Evolutionary conservation across 1,284 basidiomycete genomes (phyloP), one percentile per base, ranked within the genome.

Genomic region (Naganishia albida): DNA sequence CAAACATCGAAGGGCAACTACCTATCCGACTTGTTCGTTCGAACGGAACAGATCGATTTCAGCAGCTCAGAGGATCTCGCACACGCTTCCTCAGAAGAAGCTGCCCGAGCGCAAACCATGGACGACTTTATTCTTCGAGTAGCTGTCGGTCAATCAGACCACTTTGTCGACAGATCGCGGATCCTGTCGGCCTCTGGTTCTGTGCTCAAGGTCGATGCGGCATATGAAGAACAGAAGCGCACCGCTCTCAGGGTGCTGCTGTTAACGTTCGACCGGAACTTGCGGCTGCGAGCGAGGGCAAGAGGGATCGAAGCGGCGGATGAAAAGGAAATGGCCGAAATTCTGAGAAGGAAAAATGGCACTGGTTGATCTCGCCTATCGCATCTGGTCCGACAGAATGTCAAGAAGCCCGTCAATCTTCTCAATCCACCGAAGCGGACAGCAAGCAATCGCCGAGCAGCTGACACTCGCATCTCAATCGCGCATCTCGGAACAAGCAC

Each of bases 1-100:
- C 93, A 94, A 78, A 99, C 96, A 0, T 90, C 89, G 16, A 88
- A 88, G 67, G 95, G 95, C 70, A 99, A 98, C 77, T 98, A 97
- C 76, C 83, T 99, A 1, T 83, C 85, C 1, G 89, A 89, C 57
- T 83, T 99, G 40, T 87, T 81, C 70, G 86, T 98, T 46, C 86
- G 93, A 15, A 88, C 85, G 1, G 95, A 99, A 77, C 85, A 90
- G 67, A 85, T 95, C 69, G 59, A 63, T 49, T 60, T 42, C 59
- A 52, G n/a, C 18, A 13, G 26, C 71, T 57, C 54, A 25, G 76
- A 82, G 23, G 80, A 81, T 60, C 23, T n/a, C 13, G 46, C 46
- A 7, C 46, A 49, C 7, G 79, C 79, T 43, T 81, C 78, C 39
- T 28, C 38, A 0, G 25, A 44, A 28, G 82, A 82, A 77, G 70